phyloP scores from a whole-genome alignment of 2,329 filamentous ascomycete species.

The Talaromyces sp. region DNA sequence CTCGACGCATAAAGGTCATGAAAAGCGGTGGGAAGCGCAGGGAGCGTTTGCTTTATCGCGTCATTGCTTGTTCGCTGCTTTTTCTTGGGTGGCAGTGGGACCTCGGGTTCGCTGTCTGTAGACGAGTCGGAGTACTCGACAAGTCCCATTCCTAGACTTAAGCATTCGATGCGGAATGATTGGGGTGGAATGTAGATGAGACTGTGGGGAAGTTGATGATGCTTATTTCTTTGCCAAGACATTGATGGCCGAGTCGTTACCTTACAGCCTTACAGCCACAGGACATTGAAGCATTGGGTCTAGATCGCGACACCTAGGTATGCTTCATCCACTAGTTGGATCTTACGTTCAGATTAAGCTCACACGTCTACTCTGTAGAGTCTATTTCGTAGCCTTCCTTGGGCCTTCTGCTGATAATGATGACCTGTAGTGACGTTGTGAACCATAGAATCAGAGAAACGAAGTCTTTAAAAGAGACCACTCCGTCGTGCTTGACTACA shows the following conservation, averaged over 20 bases:
- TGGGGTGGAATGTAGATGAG: constrained; percentile 18
- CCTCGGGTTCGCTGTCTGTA: constrained; percentile 32
- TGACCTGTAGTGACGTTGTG: constrained; percentile 6
- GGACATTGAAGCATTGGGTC: background rate
- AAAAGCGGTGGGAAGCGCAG: constrained; percentile 75
- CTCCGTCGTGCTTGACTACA: background rate
- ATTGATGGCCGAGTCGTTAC: background rate
- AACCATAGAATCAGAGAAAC: background rate
- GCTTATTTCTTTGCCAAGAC: constrained; percentile 12
- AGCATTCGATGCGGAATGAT: constrained; percentile 18
- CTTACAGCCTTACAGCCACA: background rate
- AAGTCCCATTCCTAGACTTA: constrained; percentile 51
- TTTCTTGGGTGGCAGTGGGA: constrained; percentile 24
- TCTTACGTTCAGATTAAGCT: background rate
- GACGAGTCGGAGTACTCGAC: constrained; percentile 60
- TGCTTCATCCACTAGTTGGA: background rate
- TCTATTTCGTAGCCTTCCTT: background rate
- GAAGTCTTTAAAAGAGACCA: background rate
- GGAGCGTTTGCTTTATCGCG: constrained; percentile 45
- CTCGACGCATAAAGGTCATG: constrained; percentile 86
- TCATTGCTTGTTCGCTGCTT: constrained; percentile 21
- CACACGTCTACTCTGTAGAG: background rate
- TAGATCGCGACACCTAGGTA: background rate
- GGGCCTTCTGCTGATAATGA: background rate
- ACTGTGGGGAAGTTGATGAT: constrained; percentile 12